phyloP scores from a whole-genome alignment of 192 early-diverging fungal genomes.

The Geranomyces michiganensis region DNA sequence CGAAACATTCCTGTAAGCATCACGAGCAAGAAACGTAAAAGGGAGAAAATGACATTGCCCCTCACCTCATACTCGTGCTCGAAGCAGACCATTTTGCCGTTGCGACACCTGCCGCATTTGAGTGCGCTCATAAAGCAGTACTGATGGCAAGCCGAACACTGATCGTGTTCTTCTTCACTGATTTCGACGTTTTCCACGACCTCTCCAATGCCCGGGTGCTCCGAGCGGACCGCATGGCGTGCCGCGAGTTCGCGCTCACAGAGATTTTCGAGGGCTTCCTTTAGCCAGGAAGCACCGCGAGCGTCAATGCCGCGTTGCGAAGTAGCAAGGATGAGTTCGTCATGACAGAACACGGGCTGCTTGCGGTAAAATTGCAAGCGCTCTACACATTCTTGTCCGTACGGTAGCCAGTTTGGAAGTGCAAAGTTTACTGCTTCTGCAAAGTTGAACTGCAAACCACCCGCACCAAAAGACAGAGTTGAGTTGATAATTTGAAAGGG shows the following conservation, averaged over 20 bases:
- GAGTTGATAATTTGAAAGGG: constrained; percentile 47
- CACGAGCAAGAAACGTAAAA: too few species aligned
- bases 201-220: neutral
- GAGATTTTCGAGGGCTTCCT: constrained; percentile 23
- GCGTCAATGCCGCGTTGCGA: constrained; percentile 19
- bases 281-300: constrained; percentile 23
- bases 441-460: constrained; percentile 60
- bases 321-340: constrained; percentile 67
- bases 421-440: constrained; percentile 97
- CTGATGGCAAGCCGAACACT: constrained; percentile 39
- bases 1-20: constrained; percentile 31
- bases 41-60: too few species aligned
- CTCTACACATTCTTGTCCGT: constrained; percentile 71
- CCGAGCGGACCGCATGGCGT: constrained; percentile 25
- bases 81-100: constrained; percentile 62
- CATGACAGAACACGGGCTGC: constrained; percentile 90
- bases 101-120: constrained; percentile 45
- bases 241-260: constrained; percentile 25
- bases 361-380: constrained; percentile 77
- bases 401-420: constrained; percentile 83
- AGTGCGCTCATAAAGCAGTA: constrained; percentile 30
- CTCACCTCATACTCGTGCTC: constrained; percentile 52
- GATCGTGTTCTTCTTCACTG: constrained; percentile 21
- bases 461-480: too few species aligned
- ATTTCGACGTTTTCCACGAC: neutral